Evolutionary conservation across 257 asterid species (phyloP).

Genomic region (Jaltomata sinuosa): DNA sequence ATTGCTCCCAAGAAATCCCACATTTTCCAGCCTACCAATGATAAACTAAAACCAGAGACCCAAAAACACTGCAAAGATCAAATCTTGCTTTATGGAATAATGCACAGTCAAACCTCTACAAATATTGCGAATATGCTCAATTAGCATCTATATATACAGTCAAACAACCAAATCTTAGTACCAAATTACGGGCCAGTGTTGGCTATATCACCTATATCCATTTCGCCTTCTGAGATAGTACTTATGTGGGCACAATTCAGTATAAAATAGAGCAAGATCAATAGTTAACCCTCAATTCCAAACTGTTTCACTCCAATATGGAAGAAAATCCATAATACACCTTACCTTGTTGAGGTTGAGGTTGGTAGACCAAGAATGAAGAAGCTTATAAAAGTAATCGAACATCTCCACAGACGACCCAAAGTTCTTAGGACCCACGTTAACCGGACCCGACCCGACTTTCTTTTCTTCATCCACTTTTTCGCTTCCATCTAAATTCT

Average conservation of each 20-base stretch:
- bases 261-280: too few species aligned
- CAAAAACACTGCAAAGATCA: neutral
- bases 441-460: conserved; percentile 16
- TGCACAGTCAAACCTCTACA: neutral
- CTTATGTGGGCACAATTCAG: neutral
- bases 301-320: neutral
- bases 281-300: neutral
- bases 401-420: conserved; percentile 53
- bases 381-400: conserved; percentile 72
- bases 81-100: neutral
- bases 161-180: neutral
- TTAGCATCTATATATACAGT: neutral
- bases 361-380: conserved; percentile 61
- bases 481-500: neutral
- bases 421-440: conserved; percentile 61
- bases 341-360: conserved; percentile 61
- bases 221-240: neutral
- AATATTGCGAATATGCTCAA: neutral
- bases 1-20: neutral
- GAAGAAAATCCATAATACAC: neutral
- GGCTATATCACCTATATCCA: neutral
- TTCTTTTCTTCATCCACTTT: neutral
- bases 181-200: neutral
- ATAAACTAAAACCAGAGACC: neutral
- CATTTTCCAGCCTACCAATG: neutral